Evolutionary conservation across 2,329 filamentous ascomycete genomes (phyloP).

Genomic region (Fusarium temperatum): DNA sequence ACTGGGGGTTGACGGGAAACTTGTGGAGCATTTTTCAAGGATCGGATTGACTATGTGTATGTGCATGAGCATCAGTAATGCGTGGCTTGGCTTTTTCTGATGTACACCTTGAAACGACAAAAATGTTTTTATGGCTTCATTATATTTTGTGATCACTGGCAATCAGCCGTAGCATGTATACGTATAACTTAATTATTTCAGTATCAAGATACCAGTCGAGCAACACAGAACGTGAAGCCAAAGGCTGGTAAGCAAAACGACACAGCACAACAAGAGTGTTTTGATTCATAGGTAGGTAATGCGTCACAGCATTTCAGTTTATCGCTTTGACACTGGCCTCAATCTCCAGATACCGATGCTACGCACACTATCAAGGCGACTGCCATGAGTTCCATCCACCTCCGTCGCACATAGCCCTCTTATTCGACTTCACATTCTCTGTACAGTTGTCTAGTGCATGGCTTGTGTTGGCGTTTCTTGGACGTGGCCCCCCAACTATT

Average conservation of each 20-base stretch:
- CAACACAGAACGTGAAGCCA: neutral
- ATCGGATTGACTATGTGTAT: neutral
- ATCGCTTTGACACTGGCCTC: neutral
- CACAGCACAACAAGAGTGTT: neutral
- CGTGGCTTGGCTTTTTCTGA: slow-evolving; percentile 15
- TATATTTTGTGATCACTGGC: neutral
- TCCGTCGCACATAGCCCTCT: neutral
- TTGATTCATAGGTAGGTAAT: neutral
- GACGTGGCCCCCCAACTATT: slow-evolving; percentile 22
- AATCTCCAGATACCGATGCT: neutral
- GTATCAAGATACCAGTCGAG: neutral
- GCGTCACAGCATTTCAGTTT: neutral
- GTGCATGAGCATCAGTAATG: slow-evolving; percentile 22
- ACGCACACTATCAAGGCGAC: neutral
- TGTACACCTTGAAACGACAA: slow-evolving; percentile 12
- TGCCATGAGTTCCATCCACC: neutral
- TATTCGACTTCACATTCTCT: neutral
- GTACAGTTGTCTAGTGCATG: slow-evolving; percentile 1
- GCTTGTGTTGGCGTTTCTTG: slow-evolving; percentile 15
- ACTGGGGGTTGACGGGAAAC: slow-evolving; percentile 20
- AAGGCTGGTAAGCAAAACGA: neutral
- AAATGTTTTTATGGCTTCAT: neutral
- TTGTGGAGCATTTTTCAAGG: slow-evolving; percentile 17
- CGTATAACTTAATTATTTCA: neutral
- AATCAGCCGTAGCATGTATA: neutral